Evolutionary conservation across 1,139 yeast species (phyloP), one percentile per base, ranked within the genome.

Genomic region (Eremothecium sinecaudum): DNA sequence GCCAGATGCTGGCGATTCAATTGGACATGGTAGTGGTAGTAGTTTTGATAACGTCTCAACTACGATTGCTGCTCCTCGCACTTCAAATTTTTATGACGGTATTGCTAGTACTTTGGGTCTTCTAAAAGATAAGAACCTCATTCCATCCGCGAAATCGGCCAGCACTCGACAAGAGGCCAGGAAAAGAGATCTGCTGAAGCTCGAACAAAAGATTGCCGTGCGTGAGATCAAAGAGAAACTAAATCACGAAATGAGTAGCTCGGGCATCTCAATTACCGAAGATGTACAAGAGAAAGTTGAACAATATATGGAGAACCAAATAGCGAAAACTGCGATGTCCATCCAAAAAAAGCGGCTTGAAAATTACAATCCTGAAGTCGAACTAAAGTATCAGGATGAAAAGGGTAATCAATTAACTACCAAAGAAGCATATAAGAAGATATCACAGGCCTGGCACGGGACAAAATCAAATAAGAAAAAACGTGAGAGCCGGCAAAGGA

Each of bases 391-490:
- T 55, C 68, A 66, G 31, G 95, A 87, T 55, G 82, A 77, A 26
- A 53, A 63, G 4, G 97, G 97, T 1, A 66, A 74, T 32, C 66
- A 66, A 15, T 58, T 90, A 34, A 63, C 67, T 29, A 67, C 77
- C 2, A 84, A 81, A 53, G 82, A 80, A 42, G 97, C 97, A 0
- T 87, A 76, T 62, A 87, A 84, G 59, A 74, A 75, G 41, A 55
- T 86, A 36, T 83, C 95, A 1, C 94, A 82, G 45, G 78, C 79
- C 45, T 87, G 84, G 60, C 97, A 90, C 55, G 96, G 95, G 1
- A 68, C 67, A 30, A 62, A 64, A 24, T 57, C 71, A 28, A 67
- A 71, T 24, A 63, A n/a, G n/a, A n/a, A n/a, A n/a, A n/a, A n/a
- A n/a, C n/a, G n/a, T n/a, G n/a, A n/a, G n/a, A n/a, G n/a, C n/a